Base-by-base conservation (phyloP, 2,329 filamentous ascomycete species). In the Sporothrix pallida region DNA sequence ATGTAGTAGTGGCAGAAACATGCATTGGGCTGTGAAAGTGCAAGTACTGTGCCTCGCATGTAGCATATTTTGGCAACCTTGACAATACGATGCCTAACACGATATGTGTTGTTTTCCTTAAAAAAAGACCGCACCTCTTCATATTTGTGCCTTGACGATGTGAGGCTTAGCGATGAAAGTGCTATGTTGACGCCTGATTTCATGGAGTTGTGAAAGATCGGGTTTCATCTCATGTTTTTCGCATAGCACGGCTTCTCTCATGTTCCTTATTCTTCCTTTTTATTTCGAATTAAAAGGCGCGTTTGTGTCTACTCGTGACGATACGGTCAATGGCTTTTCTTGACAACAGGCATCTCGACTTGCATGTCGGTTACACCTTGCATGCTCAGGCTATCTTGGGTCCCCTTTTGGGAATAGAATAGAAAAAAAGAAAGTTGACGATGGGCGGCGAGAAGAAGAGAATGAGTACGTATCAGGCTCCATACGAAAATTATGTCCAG, bases 351-450 rank as follows among this genome's bases (percentile, higher is more conserved):
- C 42, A 5, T 48, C 1, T 9, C 42, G 15, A 26, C 12, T 15
- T 67, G 42, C 62, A 67, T 48, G 20, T 67, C 42, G 62, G 42
- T 48, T 67, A 67, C 62, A 67, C 42, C 62, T 48, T 67, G 62
- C 62, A 67, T 67, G 62, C n/a, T 37, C n/a, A 3, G 4, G 1
- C 20, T n/a, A 48, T 48, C 37, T 23, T 15, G 20, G 9, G 12
- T 44, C 46, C 5, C 42, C 15, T 67, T 2, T 8, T 23, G 7
- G 46, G n/a, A 6, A 44, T 13, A 65, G n/a, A 6, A 44, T 13
- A 7, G 4, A 44, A 12, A 44, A 8, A 17, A 46, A 15, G n/a
- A 9, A 54, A 20, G n/a, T 23, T 8, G 20, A 65, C 0, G 10
- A 15, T 10, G 31, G 31, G 31, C 8, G 4, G n/a, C 15, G 15